Base-by-base conservation (phyloP, 2,329 filamentous ascomycete species). In the Ceratocystis cubensis region DNA sequence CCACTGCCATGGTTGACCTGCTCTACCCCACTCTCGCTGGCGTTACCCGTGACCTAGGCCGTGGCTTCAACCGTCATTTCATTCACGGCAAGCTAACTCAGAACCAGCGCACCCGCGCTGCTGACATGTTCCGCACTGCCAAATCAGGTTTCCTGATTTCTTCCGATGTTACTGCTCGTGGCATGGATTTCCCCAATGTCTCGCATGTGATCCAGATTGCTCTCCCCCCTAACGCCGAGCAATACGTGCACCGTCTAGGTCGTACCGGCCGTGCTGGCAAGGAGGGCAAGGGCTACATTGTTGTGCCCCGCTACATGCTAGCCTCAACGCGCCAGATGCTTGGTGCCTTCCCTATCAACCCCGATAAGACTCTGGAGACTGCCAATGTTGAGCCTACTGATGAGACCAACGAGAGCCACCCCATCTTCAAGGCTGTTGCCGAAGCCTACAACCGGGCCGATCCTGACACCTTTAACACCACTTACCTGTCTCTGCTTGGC, bases 51-150 rank as follows among this genome's bases (percentile, higher is more conserved):
- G 83, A 70, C 25, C 64, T 64, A 2, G 41, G 66, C 37, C 68
- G 68, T 41, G 78, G 78, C 41, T 76, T 85, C 63, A 69, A 71
- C 8, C 70, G 78, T 65, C 77, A 78, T 71, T 80, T 86, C 70
- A 93, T 99, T 68, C 92, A 97, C 76, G 88, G 90, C 17, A 86
- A 86, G 71, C 83, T 96, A 57, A 80, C 77, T 2, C 94, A 99
- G 74, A 62, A 22, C 0, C 77, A 82, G 71, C 86, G 94, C 63
- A 94, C 90, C 1, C 78, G 75, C 61, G 84, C 84, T 45, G 86
- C 93, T 0, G 84, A 93, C 0, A 73, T 71, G 30, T 99, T 96
- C 84, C 86, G 89, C 59, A 72, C 72, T 15, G 76, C 83, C n/a
- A 73, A 76, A 33, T 81, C 80, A 41, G 90, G 80, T 33, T 79